phyloP scores from a whole-genome alignment of 768 basidiomycete genomes.

The Neoboletus magnificus region DNA sequence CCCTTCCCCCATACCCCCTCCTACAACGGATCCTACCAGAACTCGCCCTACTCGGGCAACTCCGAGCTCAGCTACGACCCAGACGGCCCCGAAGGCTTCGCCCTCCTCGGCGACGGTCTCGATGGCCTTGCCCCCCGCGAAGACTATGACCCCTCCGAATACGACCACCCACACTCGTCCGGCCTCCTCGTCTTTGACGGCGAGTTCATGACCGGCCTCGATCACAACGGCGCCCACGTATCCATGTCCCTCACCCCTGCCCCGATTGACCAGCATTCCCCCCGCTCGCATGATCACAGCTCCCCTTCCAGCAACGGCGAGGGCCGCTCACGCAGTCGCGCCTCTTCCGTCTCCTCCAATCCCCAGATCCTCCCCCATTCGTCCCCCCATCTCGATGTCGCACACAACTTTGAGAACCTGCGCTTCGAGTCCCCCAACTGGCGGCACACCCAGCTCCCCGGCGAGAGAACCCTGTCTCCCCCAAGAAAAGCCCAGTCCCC shows the following conservation, averaged over 20 bases:
- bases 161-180: slow-evolving; percentile 54
- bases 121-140: slow-evolving; percentile 32
- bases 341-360: slow-evolving; percentile 67
- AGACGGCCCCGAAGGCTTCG: slow-evolving; percentile 46
- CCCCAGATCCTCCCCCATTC: slow-evolving; percentile 39
- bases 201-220: slow-evolving; percentile 40
- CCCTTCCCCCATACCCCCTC: slow-evolving; percentile 52
- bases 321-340: slow-evolving; percentile 52
- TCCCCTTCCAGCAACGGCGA: slow-evolving; percentile 61
- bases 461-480: slow-evolving; percentile 36
- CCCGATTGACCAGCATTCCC: slow-evolving; percentile 35
- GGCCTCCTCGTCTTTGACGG: slow-evolving; percentile 58
- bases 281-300: slow-evolving; percentile 55
- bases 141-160: slow-evolving; percentile 75
- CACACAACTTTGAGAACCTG: slow-evolving; percentile 56
- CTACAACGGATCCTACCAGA: slow-evolving; percentile 65
- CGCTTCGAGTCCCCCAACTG: slow-evolving; percentile 65
- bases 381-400: slow-evolving; percentile 57
- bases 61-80: slow-evolving; percentile 61
- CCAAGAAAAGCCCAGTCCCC: slow-evolving; percentile 63
- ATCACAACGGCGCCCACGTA: slow-evolving; percentile 31
- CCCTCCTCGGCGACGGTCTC: slow-evolving; percentile 48
- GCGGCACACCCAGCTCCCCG: slow-evolving; percentile 46
- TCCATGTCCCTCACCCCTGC: slow-evolving; percentile 40
- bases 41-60: slow-evolving; percentile 64